A percentile compares a stretch with the other conserved stretches of the same genome.
Evolutionary conservation across 2,329 filamentous ascomycete genomes (phyloP).

Genomic region (Colletotrichum chlorophyti): DNA sequence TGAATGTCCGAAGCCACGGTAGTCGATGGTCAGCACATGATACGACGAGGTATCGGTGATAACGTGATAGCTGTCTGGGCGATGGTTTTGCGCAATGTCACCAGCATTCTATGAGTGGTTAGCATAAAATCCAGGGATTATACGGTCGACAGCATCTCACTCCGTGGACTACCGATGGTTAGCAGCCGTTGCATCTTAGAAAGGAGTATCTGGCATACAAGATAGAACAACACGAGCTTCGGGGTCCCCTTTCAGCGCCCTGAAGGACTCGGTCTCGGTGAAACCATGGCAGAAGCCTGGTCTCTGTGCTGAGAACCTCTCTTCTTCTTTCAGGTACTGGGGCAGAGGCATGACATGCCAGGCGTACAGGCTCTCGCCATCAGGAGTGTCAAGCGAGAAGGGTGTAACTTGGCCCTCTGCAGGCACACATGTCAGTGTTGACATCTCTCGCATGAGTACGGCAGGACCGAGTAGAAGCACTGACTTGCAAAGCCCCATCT

Average conservation of each 20-base stretch:
- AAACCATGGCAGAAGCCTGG: constrained; percentile 60
- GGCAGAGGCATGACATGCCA: constrained; percentile 90
- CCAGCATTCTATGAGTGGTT: constrained; percentile 72
- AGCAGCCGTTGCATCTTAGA: not conserved
- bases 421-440: constrained; percentile 1
- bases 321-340: constrained; percentile 76
- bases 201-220: constrained; percentile 50
- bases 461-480: constrained; percentile 33
- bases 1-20: constrained; percentile 85
- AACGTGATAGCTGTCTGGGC: constrained; percentile 79
- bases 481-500: constrained; percentile 85
- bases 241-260: constrained; percentile 67
- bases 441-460: constrained; percentile 1
- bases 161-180: constrained; percentile 60
- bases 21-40: constrained; percentile 89
- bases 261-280: constrained; percentile 63
- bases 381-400: constrained; percentile 77
- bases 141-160: constrained; percentile 49
- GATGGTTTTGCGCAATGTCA: constrained; percentile 79
- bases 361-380: constrained; percentile 80
- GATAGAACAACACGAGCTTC: constrained; percentile 69
- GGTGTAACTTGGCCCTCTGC: constrained; percentile 87
- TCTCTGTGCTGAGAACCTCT: constrained; percentile 59
- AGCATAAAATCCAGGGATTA: constrained; percentile 29
- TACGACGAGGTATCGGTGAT: constrained; percentile 76